phyloP scores from a whole-genome alignment of 1,284 basidiomycete species.

The Cerioporus squamosus region DNA sequence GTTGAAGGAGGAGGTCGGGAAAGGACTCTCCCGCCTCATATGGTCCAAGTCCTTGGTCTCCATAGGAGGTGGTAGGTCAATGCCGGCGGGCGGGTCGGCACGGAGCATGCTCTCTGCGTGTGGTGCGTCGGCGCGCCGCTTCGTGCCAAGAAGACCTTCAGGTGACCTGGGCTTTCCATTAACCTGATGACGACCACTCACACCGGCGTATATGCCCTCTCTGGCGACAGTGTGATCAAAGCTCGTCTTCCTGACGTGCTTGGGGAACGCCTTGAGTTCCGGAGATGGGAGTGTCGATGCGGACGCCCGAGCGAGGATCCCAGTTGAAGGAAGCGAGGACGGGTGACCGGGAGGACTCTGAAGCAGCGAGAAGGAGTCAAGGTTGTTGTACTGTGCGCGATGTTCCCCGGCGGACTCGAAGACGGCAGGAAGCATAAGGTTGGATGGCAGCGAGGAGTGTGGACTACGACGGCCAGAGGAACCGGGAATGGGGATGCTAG shows the following conservation, averaged over 20 bases:
- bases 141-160: conserved; percentile 65
- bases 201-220: conserved; percentile 60
- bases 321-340: conserved; percentile 68
- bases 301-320: conserved; percentile 52
- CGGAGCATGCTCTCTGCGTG: conserved; percentile 78
- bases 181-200: conserved; percentile 75
- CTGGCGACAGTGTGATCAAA: conserved; percentile 87
- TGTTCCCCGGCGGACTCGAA: conserved; percentile 51
- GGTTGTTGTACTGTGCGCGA: conserved; percentile 20
- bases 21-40: conserved; percentile 46
- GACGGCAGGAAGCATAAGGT: conserved; percentile 47
- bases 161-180: conserved; percentile 73
- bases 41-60: conserved; percentile 33
- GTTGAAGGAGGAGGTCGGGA: conserved; percentile 78
- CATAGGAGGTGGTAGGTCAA: conserved; percentile 43
- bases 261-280: conserved; percentile 68
- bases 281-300: conserved; percentile 42
- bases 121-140: conserved; percentile 75
- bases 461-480: conserved; percentile 57
- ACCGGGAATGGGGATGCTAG: conserved; percentile 56
- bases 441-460: conserved; percentile 34
- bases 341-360: conserved; percentile 62
- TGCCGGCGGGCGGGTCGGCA: conserved; percentile 66
- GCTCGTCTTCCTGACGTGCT: conserved; percentile 88
- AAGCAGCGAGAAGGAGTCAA: conserved; percentile 45